Base-by-base conservation (phyloP, 108 stramenopile genomes). In the Cyclotella distinguenda region DNA sequence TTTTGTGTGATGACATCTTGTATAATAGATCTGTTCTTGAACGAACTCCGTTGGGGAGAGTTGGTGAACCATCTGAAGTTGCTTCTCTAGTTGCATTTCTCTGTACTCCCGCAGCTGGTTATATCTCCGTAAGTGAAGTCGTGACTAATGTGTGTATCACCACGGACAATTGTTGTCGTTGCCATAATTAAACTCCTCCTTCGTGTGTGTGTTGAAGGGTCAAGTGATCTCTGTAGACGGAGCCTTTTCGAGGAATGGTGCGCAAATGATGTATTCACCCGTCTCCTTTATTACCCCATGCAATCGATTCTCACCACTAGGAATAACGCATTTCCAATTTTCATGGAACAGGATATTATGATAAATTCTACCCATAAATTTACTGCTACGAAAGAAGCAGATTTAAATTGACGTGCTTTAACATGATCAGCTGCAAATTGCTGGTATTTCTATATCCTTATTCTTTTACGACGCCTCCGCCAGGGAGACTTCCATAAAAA, bases 201-300 rank as follows among this genome's bases (percentile, higher is more conserved):
- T n/a, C n/a, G n/a, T n/a, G n/a, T n/a, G n/a, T n/a, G n/a, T 38
- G 10, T 38, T 38, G 12, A 10, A 38, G 13, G 97, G 97, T 3
- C 97, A 97, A 64, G 75, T 91, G 13, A 84, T 98, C n/a, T 82
- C 85, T 31, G 86, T 93, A 0, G 98, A 98, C 72, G 98, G 98
- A 36, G 98, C 97, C 1, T 78, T 93, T 70, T 84, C 86, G 3
- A 75, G 86, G 23, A 89, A 93, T 73, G 91, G 91, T 28, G 88
- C 87, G 61, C 72, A 84, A 43, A 86, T 58, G 53, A 32, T 19
- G 59, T 32, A 30, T 58, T 60, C 15, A 55, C 25, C 9, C 4
- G 5, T 4, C 13, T 5, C 49, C 19, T 34, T 15, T 6, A 32
- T 16, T 32, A 34, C n/a, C n/a, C n/a, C n/a, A n/a, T n/a, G n/a